Percentiles rank a stretch among this genome's conserved stretches.
These are phyloP conservation scores for Hemerocallis citrina DNA, from an alignment of 106 monocot species.

Conservation along the genomic window DNA sequence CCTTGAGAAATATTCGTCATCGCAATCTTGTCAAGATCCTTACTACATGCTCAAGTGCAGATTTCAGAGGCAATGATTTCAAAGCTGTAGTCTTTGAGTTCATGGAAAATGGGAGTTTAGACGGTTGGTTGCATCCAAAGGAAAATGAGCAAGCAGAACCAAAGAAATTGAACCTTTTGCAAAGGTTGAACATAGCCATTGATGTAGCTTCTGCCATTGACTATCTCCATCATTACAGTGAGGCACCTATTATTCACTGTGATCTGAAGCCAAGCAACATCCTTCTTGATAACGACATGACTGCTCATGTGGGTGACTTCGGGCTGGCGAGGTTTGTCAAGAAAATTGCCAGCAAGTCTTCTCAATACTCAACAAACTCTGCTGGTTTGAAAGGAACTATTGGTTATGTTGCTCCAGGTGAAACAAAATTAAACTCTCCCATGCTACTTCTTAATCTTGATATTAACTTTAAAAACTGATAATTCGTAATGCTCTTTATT, in stretches of 20 bases:
- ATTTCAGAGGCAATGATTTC: slow-evolving; percentile 31
- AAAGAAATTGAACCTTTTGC: slow-evolving; percentile 3
- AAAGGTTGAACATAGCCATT: slow-evolving; percentile 13
- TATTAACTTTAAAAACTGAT: neutral
- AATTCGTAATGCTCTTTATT: no score
- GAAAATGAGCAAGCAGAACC: neutral
- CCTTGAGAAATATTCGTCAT: slow-evolving; percentile 38
- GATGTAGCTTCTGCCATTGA: slow-evolving; percentile 21
- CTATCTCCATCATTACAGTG: slow-evolving; percentile 14
- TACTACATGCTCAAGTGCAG: slow-evolving; percentile 27
- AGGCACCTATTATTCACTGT: slow-evolving; percentile 11
- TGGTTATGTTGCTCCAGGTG: slow-evolving; percentile 53
- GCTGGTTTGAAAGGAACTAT: slow-evolving; percentile 35
- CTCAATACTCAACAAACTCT: slow-evolving; percentile 4
- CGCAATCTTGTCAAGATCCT: slow-evolving; percentile 39
- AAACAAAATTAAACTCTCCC: no score
- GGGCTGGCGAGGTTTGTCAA: slow-evolving; percentile 19
- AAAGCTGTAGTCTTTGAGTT: slow-evolving; percentile 38
- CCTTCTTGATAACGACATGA: slow-evolving; percentile 18
- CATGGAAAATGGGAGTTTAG: slow-evolving; percentile 48
- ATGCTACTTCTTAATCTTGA: no score
- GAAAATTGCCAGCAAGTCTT: neutral
- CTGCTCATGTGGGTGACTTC: slow-evolving; percentile 30
- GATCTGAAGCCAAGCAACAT: slow-evolving; percentile 26
- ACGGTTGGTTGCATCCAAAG: slow-evolving; percentile 35